Conservation (phyloP, 169 alveolate species). For the Eimeria acervulina region DNA sequence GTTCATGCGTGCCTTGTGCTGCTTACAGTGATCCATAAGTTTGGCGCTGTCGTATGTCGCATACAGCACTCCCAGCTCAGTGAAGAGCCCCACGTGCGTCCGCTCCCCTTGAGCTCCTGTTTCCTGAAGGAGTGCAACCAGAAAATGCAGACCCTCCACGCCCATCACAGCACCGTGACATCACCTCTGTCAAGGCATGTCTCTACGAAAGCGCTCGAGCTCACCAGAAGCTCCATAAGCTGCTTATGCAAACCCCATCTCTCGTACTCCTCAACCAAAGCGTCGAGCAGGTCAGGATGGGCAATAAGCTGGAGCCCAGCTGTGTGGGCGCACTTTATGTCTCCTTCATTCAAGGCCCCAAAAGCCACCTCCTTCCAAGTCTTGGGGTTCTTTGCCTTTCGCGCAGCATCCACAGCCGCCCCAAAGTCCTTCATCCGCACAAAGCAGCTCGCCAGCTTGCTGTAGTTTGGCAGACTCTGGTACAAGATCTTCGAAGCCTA, state of each 20-base stretch:
- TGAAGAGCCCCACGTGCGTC: conserved; percentile 96
- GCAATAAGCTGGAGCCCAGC: conserved; percentile 98
- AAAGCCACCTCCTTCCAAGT: conserved; percentile 96
- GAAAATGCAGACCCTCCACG: not conserved
- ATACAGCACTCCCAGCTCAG: conserved; percentile 99
- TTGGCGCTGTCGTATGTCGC: conserved; percentile 98
- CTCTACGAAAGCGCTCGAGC: not conserved
- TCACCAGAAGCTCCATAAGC: conserved; percentile 93
- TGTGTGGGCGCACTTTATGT: conserved; percentile 96
- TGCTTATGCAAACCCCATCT: conserved; percentile 95
- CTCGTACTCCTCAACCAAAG: conserved; percentile 96
- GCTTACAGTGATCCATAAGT: conserved; percentile 97
- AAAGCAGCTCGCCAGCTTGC: conserved; percentile 98
- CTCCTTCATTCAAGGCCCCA: conserved; percentile 95
- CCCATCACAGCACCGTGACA: not conserved
- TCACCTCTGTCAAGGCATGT: not conserved
- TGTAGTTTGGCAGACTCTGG: conserved; percentile 97
- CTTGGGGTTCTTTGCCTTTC: conserved; percentile 99
- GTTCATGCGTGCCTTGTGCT: conserved; percentile 89
- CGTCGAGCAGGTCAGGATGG: conserved; percentile 99
- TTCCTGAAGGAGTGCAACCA: conserved; percentile 80
- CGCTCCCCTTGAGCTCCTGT: conserved; percentile 90
- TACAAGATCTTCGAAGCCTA: conserved; percentile 96
- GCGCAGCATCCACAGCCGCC: conserved; percentile 99
- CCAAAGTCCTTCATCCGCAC: conserved; percentile 96